Percentiles rank a stretch among this genome's conserved stretches.
Evolutionary conservation across 805 yeast species (phyloP).

Genomic region (Clavispora santaluciae): DNA sequence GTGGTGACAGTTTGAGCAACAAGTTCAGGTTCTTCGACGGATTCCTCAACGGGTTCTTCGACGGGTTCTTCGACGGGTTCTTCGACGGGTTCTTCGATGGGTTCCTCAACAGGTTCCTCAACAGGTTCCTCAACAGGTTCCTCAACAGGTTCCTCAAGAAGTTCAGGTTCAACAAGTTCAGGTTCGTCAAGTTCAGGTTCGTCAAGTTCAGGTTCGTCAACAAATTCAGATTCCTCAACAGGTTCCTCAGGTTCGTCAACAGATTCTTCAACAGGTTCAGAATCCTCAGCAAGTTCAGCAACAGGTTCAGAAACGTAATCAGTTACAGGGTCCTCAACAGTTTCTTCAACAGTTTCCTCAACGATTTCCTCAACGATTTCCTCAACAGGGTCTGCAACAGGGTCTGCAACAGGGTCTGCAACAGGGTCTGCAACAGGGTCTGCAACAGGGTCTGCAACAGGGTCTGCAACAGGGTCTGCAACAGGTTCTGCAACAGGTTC

Average conservation of each 20-base stretch:
- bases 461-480: neutral
- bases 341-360: neutral
- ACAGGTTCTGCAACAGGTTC: neutral
- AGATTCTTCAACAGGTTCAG: no score
- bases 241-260: no score
- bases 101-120: neutral
- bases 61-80: slow-evolving; percentile 6
- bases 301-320: no score
- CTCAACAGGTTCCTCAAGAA: neutral
- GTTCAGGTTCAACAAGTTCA: neutral
- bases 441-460: neutral
- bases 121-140: neutral
- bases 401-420: neutral
- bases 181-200: slow-evolving; percentile 3
- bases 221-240: slow-evolving; percentile 2
- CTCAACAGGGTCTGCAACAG: neutral
- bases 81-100: neutral
- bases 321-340: no score
- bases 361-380: neutral
- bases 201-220: neutral
- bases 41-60: slow-evolving; percentile 1
- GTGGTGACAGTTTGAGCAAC: no score
- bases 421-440: neutral
- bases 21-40: neutral
- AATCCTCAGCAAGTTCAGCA: no score